These are phyloP conservation scores for Pseudogymnoascus sp. DNA, from an alignment of 2,329 filamentous ascomycete genomes.

Conservation along the genomic window DNA sequence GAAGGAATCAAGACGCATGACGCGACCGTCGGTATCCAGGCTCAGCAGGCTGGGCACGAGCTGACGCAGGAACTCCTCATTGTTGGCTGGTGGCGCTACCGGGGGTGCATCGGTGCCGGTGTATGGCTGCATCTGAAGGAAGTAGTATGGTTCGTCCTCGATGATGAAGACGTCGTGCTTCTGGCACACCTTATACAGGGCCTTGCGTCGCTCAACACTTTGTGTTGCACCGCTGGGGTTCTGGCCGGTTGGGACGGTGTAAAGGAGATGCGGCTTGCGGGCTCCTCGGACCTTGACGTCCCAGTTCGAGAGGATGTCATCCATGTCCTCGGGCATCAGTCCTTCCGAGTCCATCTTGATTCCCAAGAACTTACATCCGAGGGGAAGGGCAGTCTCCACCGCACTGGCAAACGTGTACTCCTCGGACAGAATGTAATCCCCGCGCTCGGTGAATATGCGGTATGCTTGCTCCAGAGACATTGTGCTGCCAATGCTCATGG, in stretches of 20 bases:
- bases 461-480: constrained; percentile 75
- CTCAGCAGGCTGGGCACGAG: constrained; percentile 69
- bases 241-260: constrained; percentile 65
- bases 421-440: constrained; percentile 76
- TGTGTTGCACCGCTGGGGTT: constrained; percentile 71
- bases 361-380: constrained; percentile 52
- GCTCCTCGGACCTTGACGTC: constrained; percentile 46
- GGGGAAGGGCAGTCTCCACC: constrained; percentile 54
- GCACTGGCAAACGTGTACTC: constrained; percentile 81
- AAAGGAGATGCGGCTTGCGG: constrained; percentile 58
- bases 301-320: constrained; percentile 58
- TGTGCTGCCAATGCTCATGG: constrained; percentile 78
- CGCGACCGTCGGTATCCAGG: constrained; percentile 78
- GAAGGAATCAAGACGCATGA: constrained; percentile 86
- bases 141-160: constrained; percentile 71
- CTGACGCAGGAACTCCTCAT: constrained; percentile 64
- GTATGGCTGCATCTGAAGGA: constrained; percentile 57
- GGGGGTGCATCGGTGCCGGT: constrained; percentile 35
- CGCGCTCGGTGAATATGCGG: constrained; percentile 69
- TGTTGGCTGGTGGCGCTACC: constrained; percentile 48
- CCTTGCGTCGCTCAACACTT: constrained; percentile 45
- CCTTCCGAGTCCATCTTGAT: constrained; percentile 60
- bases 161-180: constrained; percentile 65
- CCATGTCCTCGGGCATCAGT: constrained; percentile 52
- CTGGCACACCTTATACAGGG: constrained; percentile 57